phyloP scores from a whole-genome alignment of 2,329 filamentous ascomycete species.

The Aspergillus sp. region DNA sequence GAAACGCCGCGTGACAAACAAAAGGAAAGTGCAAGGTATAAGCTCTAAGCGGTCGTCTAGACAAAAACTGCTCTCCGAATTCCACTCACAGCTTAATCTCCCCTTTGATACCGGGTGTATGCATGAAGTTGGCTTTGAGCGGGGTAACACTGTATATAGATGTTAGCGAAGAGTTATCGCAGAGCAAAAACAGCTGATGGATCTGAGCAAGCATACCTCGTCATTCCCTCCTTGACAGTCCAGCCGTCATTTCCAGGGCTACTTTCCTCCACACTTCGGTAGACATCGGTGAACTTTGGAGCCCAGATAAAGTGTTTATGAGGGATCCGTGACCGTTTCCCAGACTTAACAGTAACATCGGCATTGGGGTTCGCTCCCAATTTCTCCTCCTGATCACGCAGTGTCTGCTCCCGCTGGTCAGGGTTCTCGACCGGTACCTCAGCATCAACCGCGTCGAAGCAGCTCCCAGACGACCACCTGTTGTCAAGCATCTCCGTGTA shows the following conservation, averaged over 20 bases:
- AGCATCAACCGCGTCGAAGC: slow-evolving; percentile 76
- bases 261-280: slow-evolving; percentile 78
- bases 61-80: slow-evolving; percentile 20
- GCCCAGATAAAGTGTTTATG: slow-evolving; percentile 96
- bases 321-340: slow-evolving; percentile 53
- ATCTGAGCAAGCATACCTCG: slow-evolving; percentile 59
- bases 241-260: slow-evolving; percentile 87
- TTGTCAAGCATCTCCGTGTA: slow-evolving; percentile 89
- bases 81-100: slow-evolving; percentile 82
- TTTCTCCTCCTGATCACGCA: slow-evolving; percentile 64
- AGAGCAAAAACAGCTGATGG: not conserved
- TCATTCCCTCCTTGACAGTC: slow-evolving; percentile 83
- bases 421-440: slow-evolving; percentile 58
- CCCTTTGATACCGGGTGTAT: slow-evolving; percentile 62
- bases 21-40: slow-evolving; percentile 24
- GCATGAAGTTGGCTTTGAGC: slow-evolving; percentile 89
- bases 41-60: slow-evolving; percentile 23
- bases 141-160: slow-evolving; percentile 70
- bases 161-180: slow-evolving; percentile 6
- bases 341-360: slow-evolving; percentile 22
- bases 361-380: slow-evolving; percentile 26
- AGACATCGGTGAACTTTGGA: slow-evolving; percentile 82
- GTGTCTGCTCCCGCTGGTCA: slow-evolving; percentile 69
- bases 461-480: slow-evolving; percentile 79
- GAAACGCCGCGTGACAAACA: slow-evolving; percentile 27